Evolutionary conservation across 768 basidiomycete species (phyloP).

Genomic region (Suillus fuscotomentosus): DNA sequence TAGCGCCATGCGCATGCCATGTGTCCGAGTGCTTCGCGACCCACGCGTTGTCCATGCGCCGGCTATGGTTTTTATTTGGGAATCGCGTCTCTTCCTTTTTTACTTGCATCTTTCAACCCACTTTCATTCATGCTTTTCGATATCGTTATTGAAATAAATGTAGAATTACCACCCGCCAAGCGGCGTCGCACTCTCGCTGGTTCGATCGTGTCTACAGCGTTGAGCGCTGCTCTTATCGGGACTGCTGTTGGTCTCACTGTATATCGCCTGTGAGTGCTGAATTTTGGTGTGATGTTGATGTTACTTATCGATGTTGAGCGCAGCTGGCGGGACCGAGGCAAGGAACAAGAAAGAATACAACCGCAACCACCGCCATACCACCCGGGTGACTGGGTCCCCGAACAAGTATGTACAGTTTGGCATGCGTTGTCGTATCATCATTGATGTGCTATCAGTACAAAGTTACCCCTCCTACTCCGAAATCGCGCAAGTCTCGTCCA

Average conservation of each 20-base stretch:
- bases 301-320: slow-evolving; percentile 1
- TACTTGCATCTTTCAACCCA: slow-evolving; percentile 13
- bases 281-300: background rate
- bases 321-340: slow-evolving; percentile 81
- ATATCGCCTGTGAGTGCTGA: slow-evolving; percentile 70
- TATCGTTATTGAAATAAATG: slow-evolving; percentile 47
- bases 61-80: slow-evolving; percentile 11
- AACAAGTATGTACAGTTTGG: slow-evolving; percentile 25
- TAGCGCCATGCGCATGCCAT: slow-evolving; percentile 19
- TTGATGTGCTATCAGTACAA: slow-evolving; percentile 19
- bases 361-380: slow-evolving; percentile 56
- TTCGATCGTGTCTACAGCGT: slow-evolving; percentile 78
- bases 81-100: slow-evolving; percentile 14
- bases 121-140: slow-evolving; percentile 31
- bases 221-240: slow-evolving; percentile 83
- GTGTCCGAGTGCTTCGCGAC: slow-evolving; percentile 21
- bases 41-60: slow-evolving; percentile 17
- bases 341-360: slow-evolving; percentile 38
- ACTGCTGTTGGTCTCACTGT: slow-evolving; percentile 86
- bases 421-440: background rate
- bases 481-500: slow-evolving; percentile 37
- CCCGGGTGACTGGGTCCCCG: slow-evolving; percentile 54
- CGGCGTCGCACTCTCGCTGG: slow-evolving; percentile 80
- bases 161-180: slow-evolving; percentile 78
- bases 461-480: slow-evolving; percentile 38